Evolutionary conservation across 805 yeast genomes (phyloP).

Genomic region (Candida xyloterini): DNA sequence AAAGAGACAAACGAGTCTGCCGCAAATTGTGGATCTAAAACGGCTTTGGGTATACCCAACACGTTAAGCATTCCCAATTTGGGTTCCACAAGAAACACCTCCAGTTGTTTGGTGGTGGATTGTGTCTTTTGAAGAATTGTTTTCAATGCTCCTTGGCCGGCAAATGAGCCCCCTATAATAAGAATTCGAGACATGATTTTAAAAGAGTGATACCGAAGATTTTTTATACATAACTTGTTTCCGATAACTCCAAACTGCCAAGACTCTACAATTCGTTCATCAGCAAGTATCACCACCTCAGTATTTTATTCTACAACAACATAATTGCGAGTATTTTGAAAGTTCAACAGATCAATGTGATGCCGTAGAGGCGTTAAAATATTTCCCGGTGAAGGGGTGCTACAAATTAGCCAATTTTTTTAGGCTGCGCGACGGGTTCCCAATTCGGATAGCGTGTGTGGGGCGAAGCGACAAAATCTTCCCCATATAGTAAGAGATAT

Average conservation of each 20-base stretch:
- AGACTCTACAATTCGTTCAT: no score
- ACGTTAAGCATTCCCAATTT: constrained; percentile 40
- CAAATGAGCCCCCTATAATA: constrained; percentile 16
- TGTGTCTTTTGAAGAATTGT: constrained; percentile 4
- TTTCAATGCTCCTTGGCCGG: constrained; percentile 12
- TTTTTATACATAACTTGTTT: no score
- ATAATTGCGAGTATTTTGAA: no score
- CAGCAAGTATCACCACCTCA: no score
- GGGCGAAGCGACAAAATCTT: constrained; percentile 7
- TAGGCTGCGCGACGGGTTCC: neutral
- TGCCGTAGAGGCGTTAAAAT: no score
- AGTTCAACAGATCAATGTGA: no score
- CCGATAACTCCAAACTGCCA: neutral
- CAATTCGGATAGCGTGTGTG: neutral
- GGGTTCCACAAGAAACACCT: constrained; percentile 38
- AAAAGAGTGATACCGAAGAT: neutral
- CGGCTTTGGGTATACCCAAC: constrained; percentile 38
- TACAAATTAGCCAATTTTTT: neutral
- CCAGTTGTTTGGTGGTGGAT: constrained; percentile 11
- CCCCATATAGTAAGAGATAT: neutral
- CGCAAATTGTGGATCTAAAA: constrained; percentile 37
- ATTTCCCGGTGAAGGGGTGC: no score
- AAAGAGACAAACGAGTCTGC: constrained; percentile 10
- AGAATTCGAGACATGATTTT: constrained; percentile 6
- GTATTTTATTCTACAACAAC: no score